A percentile compares a stretch with the other conserved stretches of the same genome.
These are phyloP conservation scores for Lyophyllum shimeji DNA, from an alignment of 768 basidiomycete species.

Conservation along the genomic window DNA sequence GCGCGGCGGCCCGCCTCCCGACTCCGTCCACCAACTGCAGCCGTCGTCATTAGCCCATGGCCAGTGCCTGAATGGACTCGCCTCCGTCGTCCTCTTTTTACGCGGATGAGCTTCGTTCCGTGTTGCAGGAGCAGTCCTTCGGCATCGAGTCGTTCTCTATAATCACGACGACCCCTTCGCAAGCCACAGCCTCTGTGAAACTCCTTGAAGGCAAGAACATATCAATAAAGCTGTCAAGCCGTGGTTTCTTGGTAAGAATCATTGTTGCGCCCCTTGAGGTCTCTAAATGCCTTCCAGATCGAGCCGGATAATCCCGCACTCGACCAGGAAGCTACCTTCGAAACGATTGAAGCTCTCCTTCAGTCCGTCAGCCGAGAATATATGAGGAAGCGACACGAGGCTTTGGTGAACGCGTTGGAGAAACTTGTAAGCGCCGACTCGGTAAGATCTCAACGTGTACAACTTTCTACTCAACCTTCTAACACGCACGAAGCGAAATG, in stretches of 20 bases:
- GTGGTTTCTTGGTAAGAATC: conserved; percentile 55
- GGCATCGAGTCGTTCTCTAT: conserved; percentile 51
- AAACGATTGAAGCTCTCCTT: conserved; percentile 61
- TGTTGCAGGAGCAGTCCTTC: conserved; percentile 59
- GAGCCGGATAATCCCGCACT: not conserved
- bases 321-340: conserved; percentile 34
- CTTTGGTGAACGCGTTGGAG: conserved; percentile 48
- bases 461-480: not conserved
- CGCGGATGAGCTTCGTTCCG: conserved; percentile 49
- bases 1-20: not conserved
- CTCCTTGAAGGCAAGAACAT: conserved; percentile 55
- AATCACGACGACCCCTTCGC: conserved; percentile 35
- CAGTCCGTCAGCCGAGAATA: conserved; percentile 56
- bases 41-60: not conserved
- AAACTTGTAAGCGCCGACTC: conserved; percentile 24
- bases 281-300: conserved; percentile 4
- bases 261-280: not conserved
- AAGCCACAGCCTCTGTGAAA: conserved; percentile 53
- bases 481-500: too few relatives aligned
- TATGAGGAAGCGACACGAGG: conserved; percentile 42
- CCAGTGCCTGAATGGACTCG: conserved; percentile 8
- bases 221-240: conserved; percentile 44
- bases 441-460: not conserved
- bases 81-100: conserved; percentile 33
- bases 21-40: too few relatives aligned